A percentile compares a stretch with the other conserved stretches of the same genome.
These are phyloP conservation scores for Erigeron philadelphicus DNA, from an alignment of 140 eudicot genomes.

Conservation along the genomic window DNA sequence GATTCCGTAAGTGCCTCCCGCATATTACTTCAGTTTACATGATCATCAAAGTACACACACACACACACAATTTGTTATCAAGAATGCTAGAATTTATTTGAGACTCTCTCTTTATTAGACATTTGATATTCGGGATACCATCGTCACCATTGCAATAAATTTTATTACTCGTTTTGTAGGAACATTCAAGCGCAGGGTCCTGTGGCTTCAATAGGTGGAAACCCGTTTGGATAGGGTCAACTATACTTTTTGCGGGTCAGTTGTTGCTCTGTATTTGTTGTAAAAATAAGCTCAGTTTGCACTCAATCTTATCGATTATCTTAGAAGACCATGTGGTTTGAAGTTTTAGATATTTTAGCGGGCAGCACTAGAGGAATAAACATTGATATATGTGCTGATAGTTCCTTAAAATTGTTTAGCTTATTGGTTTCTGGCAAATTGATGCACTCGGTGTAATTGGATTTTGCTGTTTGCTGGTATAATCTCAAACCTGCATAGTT, in stretches of 20 bases:
- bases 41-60: background rate
- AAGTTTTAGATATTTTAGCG: conserved; percentile 19
- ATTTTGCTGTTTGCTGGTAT: background rate
- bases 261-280: conserved; percentile 24
- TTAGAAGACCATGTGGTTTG: background rate
- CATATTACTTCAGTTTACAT: background rate
- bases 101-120: background rate
- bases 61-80: background rate
- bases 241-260: conserved; percentile 15
- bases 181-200: conserved; percentile 57
- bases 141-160: conserved; percentile 2
- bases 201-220: conserved; percentile 66
- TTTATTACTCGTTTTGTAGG: conserved; percentile 40
- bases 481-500: background rate
- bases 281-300: conserved; percentile 28
- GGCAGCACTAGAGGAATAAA: conserved; percentile 6
- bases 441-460: background rate
- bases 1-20: conserved; percentile 49
- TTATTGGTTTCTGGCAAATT: conserved; percentile 2
- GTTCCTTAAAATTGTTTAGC: background rate
- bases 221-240: conserved; percentile 60
- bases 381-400: conserved; percentile 4
- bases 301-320: background rate
- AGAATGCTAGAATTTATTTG: background rate
- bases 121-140: too few species aligned